phyloP scores from a whole-genome alignment of 805 yeast species.

The Debaryomyces prosopidis region DNA sequence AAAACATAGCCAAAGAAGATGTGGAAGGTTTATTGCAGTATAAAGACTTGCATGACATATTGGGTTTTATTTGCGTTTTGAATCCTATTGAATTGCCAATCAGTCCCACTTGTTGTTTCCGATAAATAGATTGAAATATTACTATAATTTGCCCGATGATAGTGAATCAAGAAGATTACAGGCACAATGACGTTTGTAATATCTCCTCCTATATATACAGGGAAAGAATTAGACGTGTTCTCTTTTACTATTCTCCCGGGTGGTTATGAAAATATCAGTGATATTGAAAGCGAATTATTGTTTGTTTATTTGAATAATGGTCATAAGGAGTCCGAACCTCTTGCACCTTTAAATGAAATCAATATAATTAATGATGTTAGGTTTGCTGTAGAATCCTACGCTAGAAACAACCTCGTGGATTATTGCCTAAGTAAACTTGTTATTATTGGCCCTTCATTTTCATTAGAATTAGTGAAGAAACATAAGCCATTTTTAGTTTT shows the following conservation, averaged over 20 bases:
- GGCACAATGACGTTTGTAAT: too few relatives aligned
- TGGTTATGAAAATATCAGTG: background rate
- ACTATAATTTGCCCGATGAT: background rate
- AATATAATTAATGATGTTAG: background rate
- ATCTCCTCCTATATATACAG: background rate
- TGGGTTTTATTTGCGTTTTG: background rate
- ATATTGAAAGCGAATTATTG: background rate
- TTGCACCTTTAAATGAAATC: background rate
- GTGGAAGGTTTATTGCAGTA: background rate
- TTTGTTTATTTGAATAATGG: background rate
- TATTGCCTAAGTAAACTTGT: background rate
- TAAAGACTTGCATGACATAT: background rate
- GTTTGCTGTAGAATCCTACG: background rate
- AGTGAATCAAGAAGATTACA: background rate
- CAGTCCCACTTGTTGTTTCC: background rate
- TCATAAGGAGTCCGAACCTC: background rate
- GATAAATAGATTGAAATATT: background rate
- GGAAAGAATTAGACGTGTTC: background rate
- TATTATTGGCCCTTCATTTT: background rate
- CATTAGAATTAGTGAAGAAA: background rate
- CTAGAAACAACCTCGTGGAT: background rate
- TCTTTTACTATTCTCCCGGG: background rate
- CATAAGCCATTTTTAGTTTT: background rate
- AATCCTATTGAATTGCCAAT: background rate
- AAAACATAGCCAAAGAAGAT: background rate